Evolutionary conservation across 2,329 filamentous ascomycete genomes (phyloP).

Genomic region (Ramularia collo-cygni): DNA sequence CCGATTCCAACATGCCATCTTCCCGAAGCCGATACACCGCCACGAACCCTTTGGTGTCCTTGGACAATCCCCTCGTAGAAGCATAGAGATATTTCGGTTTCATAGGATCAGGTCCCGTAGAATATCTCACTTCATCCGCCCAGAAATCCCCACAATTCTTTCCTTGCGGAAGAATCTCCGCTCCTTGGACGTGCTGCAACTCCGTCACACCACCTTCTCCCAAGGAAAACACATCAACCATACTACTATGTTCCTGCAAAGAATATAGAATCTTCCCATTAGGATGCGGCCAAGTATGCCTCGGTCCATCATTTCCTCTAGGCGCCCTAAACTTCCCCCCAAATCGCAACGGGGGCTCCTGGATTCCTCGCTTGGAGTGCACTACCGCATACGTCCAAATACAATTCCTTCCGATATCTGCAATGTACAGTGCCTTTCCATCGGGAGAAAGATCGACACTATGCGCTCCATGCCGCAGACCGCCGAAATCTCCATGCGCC

Average conservation of each 20-base stretch:
- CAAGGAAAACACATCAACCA: slow-evolving; percentile 29
- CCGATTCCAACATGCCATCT: slow-evolving; percentile 22
- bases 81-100: slow-evolving; percentile 29
- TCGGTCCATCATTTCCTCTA: slow-evolving; percentile 27
- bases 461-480: slow-evolving; percentile 30
- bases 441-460: slow-evolving; percentile 27
- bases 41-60: slow-evolving; percentile 28
- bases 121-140: slow-evolving; percentile 32
- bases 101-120: slow-evolving; percentile 20
- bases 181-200: slow-evolving; percentile 25
- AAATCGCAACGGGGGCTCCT: slow-evolving; percentile 21
- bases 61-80: slow-evolving; percentile 28
- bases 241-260: slow-evolving; percentile 32
- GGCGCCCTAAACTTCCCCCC: slow-evolving; percentile 26
- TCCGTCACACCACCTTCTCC: slow-evolving; percentile 23
- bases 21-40: slow-evolving; percentile 24
- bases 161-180: slow-evolving; percentile 26
- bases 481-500: slow-evolving; percentile 31
- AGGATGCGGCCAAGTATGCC: slow-evolving; percentile 31
- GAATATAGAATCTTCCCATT: slow-evolving; percentile 29
- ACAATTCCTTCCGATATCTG: slow-evolving; percentile 31
- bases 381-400: slow-evolving; percentile 29
- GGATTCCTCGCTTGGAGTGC: slow-evolving; percentile 11
- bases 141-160: slow-evolving; percentile 30
- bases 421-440: slow-evolving; percentile 26